These are phyloP conservation scores for Escallonia rubra DNA, from an alignment of 129 eudicot genomes.

Conservation along the genomic window DNA sequence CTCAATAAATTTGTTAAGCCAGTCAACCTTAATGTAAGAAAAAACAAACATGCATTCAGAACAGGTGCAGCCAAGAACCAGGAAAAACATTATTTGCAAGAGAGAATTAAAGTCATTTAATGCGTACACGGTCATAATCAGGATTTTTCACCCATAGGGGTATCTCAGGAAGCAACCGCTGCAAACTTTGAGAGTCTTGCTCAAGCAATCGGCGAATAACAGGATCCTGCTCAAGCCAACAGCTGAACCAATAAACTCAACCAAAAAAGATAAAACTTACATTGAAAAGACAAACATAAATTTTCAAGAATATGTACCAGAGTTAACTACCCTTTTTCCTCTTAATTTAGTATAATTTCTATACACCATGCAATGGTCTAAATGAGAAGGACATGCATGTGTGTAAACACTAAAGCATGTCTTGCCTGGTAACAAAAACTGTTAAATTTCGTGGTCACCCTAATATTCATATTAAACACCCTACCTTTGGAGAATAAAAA, in stretches of 20 bases:
- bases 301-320: too few species aligned
- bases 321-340: too few species aligned
- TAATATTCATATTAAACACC: too few species aligned
- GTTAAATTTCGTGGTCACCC: too few species aligned
- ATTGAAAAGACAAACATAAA: too few species aligned
- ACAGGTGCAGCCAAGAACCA: constrained; percentile 5
- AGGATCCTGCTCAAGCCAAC: constrained; percentile 52
- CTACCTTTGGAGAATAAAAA: too few species aligned
- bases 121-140: constrained; percentile 83
- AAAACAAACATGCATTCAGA: background rate
- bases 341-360: background rate
- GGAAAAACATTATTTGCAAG: background rate
- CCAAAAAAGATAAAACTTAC: background rate
- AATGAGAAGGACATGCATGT: background rate
- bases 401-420: too few species aligned
- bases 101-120: background rate
- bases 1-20: constrained; percentile 80
- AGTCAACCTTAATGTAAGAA: constrained; percentile 61
- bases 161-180: constrained; percentile 68
- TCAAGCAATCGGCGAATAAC: constrained; percentile 66
- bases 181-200: constrained; percentile 68
- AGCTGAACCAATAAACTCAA: constrained; percentile 1
- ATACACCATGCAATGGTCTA: background rate
- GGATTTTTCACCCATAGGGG: constrained; percentile 83
- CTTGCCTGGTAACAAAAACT: too few species aligned